These are phyloP conservation scores for Diaporthe sp. DNA, from an alignment of 2,329 filamentous ascomycete species.

Conservation along the genomic window DNA sequence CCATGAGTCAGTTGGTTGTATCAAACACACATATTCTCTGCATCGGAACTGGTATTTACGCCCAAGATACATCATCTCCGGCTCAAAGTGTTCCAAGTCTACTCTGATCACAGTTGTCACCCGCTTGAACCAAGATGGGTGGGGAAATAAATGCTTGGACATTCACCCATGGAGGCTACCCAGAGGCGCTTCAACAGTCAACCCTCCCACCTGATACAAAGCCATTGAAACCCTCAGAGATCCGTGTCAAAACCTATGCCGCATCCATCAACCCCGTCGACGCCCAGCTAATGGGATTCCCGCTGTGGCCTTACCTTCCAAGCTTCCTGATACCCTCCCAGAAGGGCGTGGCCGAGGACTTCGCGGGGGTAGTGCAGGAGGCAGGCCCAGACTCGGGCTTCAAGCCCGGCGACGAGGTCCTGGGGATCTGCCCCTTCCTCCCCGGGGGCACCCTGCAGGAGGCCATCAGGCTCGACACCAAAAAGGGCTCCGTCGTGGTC, in stretches of 20 bases:
- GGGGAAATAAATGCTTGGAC: conserved; percentile 4
- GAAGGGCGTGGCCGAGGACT: conserved; percentile 42
- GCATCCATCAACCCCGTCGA: conserved; percentile 44
- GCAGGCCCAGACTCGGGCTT: conserved; percentile 38
- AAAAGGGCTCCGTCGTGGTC: conserved; percentile 35
- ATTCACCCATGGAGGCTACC: conserved; percentile 2
- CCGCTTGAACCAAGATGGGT: not conserved
- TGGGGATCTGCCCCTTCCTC: conserved; percentile 39
- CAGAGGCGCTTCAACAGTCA: not conserved
- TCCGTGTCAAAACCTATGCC: conserved; percentile 42
- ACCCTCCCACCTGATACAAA: not conserved
- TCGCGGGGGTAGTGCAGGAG: conserved; percentile 42
- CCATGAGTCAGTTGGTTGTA: not conserved
- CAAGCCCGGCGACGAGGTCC: conserved; percentile 41
- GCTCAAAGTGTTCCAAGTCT: not conserved
- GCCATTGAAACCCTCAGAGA: conserved; percentile 29
- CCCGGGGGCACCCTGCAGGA: conserved; percentile 40
- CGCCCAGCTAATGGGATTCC: conserved; percentile 42
- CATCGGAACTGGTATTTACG: not conserved
- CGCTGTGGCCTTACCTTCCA: conserved; percentile 31
- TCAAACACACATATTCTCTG: not conserved
- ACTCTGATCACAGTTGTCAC: not conserved
- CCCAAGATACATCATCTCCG: not conserved
- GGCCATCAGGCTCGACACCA: conserved; percentile 35
- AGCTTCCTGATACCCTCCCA: conserved; percentile 24